Conservation (phyloP, 2,329 filamentous ascomycete genomes). For the Zasmidium citrigriseum region DNA sequence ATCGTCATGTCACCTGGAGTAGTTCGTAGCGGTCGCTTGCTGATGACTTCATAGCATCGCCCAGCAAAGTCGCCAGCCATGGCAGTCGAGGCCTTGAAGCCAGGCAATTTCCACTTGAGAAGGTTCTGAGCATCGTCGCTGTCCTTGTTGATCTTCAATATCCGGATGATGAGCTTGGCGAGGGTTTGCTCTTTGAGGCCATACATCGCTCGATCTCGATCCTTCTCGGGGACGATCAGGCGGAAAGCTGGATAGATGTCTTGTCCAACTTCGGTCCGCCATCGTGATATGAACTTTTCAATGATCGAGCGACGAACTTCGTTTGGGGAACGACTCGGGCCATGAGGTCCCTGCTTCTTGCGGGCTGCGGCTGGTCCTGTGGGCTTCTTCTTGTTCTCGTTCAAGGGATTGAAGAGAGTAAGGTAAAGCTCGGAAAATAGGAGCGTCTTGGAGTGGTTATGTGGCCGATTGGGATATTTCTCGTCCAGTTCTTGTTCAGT, state of each 20-base stretch:
- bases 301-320: constrained; percentile 81
- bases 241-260: constrained; percentile 94
- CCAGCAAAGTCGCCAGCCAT: constrained; percentile 91
- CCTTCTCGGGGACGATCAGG: constrained; percentile 88
- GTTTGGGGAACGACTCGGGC: constrained; percentile 55
- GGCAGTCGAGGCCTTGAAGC: constrained; percentile 61
- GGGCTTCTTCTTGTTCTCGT: constrained; percentile 74
- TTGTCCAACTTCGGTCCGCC: constrained; percentile 83
- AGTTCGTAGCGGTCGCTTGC: constrained; percentile 76
- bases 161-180: constrained; percentile 84
- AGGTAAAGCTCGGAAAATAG: constrained; percentile 79
- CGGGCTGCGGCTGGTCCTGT: constrained; percentile 56
- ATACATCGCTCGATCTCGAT: constrained; percentile 89
- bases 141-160: constrained; percentile 88
- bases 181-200: constrained; percentile 91
- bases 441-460: constrained; percentile 76
- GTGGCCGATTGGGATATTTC: constrained; percentile 77
- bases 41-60: constrained; percentile 82
- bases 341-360: constrained; percentile 61
- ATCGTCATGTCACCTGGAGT: constrained; percentile 78
- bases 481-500: constrained; percentile 52
- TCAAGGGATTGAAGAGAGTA: constrained; percentile 77
- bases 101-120: constrained; percentile 89
- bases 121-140: constrained; percentile 86
- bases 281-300: constrained; percentile 79